Evolutionary conservation across 2,329 filamentous ascomycete genomes (phyloP), one percentile per base, ranked within the genome.

Genomic region (Botrytis cinerea): DNA sequence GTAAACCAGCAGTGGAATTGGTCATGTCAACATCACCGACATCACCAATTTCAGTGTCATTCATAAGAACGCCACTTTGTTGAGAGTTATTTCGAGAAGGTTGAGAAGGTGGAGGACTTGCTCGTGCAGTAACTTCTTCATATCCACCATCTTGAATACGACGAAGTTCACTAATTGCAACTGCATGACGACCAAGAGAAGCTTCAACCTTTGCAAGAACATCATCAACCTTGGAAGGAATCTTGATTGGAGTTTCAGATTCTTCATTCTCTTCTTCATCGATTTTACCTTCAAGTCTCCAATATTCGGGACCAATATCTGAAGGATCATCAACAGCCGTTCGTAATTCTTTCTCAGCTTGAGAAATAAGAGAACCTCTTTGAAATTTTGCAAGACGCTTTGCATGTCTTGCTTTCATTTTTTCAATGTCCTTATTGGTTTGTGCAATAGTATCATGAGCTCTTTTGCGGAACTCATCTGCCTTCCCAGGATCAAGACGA

Each of bases 381-480:
- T 91, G 91, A 78, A 97, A 88, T 76, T 91, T 91, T 38, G 90
- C 89, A 84, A 98, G 88, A 73, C 91, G 88, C 79, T 89, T 90
- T 4, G 89, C 90, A 81, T 99, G 95, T 43, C 92, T 89, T 48
- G 88, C 88, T 82, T 94, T 93, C 88, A 98, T 91, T 77, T 89
- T 90, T 78, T 95, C 92, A 72, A 98, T 94, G 79, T 98, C 95
- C 1, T 89, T 89, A 75, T 93, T 89, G 69, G 93, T 92, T 43
- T 92, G 88, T 14, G 89, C 87, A 18, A 96, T 87, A 79, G 92
- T 92, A 66, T 92, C 89, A 35, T 88, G 84, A 2, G 95, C 92
- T 51, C 94, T 90, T 80, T 92, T 91, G 73, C 92, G 90, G 82
- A 98, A 98, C 77, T 96, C 92, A 62, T 93, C 91, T 0, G 95